These are phyloP conservation scores for Cicer chorassanicum DNA, from an alignment of 306 rosid species.

Conservation along the genomic window DNA sequence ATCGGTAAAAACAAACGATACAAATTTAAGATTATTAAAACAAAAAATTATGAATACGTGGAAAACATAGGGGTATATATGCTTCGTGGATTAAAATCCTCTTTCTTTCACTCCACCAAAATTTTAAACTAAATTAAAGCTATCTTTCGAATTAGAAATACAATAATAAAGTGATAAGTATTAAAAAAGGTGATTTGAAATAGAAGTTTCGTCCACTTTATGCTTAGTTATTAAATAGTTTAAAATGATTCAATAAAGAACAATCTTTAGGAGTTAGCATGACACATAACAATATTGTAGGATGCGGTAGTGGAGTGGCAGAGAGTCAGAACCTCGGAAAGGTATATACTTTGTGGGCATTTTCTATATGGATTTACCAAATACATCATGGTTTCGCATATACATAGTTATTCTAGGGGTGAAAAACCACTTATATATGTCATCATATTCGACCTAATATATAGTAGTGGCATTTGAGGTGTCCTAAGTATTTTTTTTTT, in stretches of 20 bases:
- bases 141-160: slow-evolving; percentile 1
- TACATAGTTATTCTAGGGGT: background rate
- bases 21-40: too few relatives aligned
- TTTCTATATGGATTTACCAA: background rate
- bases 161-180: background rate
- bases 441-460: background rate
- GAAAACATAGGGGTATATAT: too few relatives aligned
- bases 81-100: background rate
- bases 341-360: slow-evolving; percentile 17
- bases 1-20: too few relatives aligned
- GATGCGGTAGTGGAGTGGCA: background rate
- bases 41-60: too few relatives aligned
- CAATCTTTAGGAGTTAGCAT: background rate
- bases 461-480: too few relatives aligned
- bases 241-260: slow-evolving; percentile 3
- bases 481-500: too few relatives aligned
- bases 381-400: background rate
- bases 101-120: background rate
- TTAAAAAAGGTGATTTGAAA: background rate
- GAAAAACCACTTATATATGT: background rate
- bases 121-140: background rate
- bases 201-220: slow-evolving; percentile 35
- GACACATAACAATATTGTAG: slow-evolving; percentile 25
- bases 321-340: slow-evolving; percentile 6
- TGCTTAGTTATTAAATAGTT: slow-evolving; percentile 1